Percentiles rank a stretch among this genome's conserved stretches.
Conservation (phyloP, 345 rosid species). For the Eucalyptus sp. region DNA sequence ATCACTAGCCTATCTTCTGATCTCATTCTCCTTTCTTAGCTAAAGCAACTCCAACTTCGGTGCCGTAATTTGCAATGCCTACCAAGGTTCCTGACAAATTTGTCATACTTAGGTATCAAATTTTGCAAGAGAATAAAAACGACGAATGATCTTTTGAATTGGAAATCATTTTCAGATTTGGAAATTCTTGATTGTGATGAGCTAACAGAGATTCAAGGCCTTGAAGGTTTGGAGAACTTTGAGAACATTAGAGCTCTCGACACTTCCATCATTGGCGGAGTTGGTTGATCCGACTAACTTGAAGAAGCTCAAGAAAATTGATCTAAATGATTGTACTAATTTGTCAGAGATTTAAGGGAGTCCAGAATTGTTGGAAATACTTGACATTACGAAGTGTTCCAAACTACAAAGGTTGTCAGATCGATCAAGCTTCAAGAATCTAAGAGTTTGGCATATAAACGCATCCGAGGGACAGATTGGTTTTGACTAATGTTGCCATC, state of each 20-base stretch:
- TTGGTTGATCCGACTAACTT: neutral
- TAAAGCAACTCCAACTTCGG: neutral
- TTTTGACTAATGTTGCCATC: neutral
- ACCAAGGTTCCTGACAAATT: neutral
- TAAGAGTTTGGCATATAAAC: no score
- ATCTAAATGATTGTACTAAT: neutral
- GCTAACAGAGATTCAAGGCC: neutral
- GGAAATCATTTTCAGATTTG: fast-evolving
- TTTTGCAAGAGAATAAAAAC: neutral
- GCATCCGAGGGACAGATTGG: neutral
- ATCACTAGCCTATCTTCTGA: neutral
- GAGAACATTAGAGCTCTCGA: neutral
- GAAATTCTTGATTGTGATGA: neutral
- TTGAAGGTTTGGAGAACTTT: neutral
- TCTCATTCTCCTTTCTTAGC: neutral
- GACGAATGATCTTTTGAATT: neutral
- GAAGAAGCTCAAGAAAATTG: neutral
- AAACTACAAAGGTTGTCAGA: neutral
- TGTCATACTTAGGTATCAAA: neutral
- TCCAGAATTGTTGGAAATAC: neutral
- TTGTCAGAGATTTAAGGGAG: neutral
- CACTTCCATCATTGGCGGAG: neutral
- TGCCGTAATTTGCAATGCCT: neutral
- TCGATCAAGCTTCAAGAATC: neutral
- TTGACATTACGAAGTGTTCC: neutral